Base-by-base conservation (phyloP, 306 rosid genomes). In the Arachis hypogaea region DNA sequence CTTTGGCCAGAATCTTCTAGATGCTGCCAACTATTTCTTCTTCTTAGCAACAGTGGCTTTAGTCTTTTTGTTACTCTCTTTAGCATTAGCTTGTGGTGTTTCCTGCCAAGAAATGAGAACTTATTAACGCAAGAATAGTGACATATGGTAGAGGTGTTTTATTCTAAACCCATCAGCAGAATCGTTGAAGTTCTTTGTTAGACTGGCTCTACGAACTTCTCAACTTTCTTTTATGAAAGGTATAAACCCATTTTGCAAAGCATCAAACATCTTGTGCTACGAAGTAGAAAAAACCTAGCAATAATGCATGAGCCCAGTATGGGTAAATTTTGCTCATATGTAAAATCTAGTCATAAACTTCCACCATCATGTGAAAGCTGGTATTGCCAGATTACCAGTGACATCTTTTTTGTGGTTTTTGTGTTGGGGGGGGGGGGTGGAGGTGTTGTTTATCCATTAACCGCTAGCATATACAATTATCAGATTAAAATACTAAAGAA, bases 11-110 rank as follows among this genome's bases (percentile, higher is more conserved):
- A 11, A 11, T 49, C 5, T 49, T 8, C 8, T 41, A 56, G 64
- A 28, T 46, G 44, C 11, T 22, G 66, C 68, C 68, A 75, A 71
- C 69, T 78, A 85, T 80, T 90, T 85, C 84, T 85, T 91, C 86
- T 86, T 91, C 85, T 28, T 86, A 59, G 88, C 83, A 49, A 86
- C 86, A 61, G 86, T 51, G n/a, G 77, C 78, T 76, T 85, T 89
- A 6, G 85, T 2, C 82, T 85, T 88, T 70, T 90, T 90, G 80
- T 86, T 69, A 11, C 66, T 50, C 42, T 66, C 89, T 77, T 88
- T 91, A 63, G 82, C 85, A 65, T 82, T 77, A 72, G 38, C 83
- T 68, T 1, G 82, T 9, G 88, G 81, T 55, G 85, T 83, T 85
- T 85, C 97, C 94, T 91, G 89, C 76, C 51, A 46, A 59, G 36